A percentile compares a stretch with the other conserved stretches of the same genome.
phyloP scores from a whole-genome alignment of 768 basidiomycete species.

The Suillus alpinus region DNA sequence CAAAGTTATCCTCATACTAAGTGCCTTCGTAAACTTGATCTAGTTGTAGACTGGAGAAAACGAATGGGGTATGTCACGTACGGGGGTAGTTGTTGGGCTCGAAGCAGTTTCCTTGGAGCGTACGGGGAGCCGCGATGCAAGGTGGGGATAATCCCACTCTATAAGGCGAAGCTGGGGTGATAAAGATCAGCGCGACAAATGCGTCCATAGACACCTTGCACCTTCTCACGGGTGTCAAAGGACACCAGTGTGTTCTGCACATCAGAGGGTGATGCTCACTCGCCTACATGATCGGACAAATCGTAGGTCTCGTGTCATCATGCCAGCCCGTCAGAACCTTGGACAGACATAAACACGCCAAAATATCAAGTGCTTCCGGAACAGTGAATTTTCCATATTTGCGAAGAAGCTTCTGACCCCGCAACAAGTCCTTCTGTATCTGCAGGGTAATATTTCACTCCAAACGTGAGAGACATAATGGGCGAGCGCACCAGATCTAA shows the following conservation, averaged over 20 bases:
- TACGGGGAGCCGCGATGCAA: background rate
- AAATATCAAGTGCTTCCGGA: constrained; percentile 2
- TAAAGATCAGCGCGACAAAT: background rate
- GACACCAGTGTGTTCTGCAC: background rate
- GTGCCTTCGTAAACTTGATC: background rate
- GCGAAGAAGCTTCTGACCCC: background rate
- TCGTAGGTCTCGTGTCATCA: background rate
- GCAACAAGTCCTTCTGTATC: background rate
- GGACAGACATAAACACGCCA: background rate
- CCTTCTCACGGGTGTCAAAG: background rate
- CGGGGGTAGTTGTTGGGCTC: background rate
- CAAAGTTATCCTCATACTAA: background rate
- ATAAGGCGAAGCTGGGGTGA: background rate
- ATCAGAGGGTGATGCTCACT: background rate
- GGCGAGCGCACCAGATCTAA: background rate
- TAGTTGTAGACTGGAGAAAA: background rate
- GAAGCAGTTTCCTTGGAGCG: background rate
- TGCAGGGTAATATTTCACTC: background rate
- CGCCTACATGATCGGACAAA: background rate
- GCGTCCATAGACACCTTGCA: background rate
- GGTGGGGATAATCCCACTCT: background rate
- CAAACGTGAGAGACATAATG: background rate
- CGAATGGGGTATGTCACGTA: background rate
- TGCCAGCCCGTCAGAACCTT: background rate
- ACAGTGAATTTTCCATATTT: background rate